Conservation (phyloP, 2,329 filamentous ascomycete genomes). For the Colletotrichum chlorophyti region DNA sequence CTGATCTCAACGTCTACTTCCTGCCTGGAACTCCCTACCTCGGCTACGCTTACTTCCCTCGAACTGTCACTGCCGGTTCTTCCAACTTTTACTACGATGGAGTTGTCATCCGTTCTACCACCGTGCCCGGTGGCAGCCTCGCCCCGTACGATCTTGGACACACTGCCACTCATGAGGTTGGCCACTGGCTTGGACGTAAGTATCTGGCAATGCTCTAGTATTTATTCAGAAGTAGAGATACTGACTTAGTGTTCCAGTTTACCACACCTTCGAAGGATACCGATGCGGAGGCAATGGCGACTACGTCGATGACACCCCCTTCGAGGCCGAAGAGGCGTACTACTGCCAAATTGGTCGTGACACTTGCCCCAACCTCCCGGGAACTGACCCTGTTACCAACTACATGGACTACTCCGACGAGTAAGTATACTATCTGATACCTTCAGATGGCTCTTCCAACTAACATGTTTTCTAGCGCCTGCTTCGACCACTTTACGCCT, state of each 20-base stretch:
- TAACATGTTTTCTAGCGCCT: constrained; percentile 39
- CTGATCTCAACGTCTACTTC: constrained; percentile 56
- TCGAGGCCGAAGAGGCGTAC: constrained; percentile 38
- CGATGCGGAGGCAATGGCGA: constrained; percentile 47
- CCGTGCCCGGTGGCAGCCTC: constrained; percentile 45
- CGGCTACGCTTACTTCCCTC: constrained; percentile 56
- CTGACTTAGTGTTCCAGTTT: constrained; percentile 32
- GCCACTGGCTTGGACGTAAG: constrained; percentile 53
- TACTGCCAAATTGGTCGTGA: constrained; percentile 46
- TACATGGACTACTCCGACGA: constrained; percentile 52
- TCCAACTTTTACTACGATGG: constrained; percentile 46
- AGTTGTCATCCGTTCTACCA: constrained; percentile 44
- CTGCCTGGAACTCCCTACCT: constrained; percentile 45
- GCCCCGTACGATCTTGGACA: constrained; percentile 42
- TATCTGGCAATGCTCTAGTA: neutral
- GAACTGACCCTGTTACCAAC: constrained; percentile 46
- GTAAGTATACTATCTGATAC: constrained; percentile 34
- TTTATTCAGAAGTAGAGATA: neutral
- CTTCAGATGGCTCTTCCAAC: constrained; percentile 6
- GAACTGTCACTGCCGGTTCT: constrained; percentile 31
- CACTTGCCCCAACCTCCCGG: constrained; percentile 40
- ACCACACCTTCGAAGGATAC: constrained; percentile 53
- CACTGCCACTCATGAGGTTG: constrained; percentile 50
- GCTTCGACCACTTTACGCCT: constrained; percentile 53
- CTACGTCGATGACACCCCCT: constrained; percentile 48